Conservation (phyloP, 371 early-diverging fungal genomes). For the Entomophthora muscae region DNA sequence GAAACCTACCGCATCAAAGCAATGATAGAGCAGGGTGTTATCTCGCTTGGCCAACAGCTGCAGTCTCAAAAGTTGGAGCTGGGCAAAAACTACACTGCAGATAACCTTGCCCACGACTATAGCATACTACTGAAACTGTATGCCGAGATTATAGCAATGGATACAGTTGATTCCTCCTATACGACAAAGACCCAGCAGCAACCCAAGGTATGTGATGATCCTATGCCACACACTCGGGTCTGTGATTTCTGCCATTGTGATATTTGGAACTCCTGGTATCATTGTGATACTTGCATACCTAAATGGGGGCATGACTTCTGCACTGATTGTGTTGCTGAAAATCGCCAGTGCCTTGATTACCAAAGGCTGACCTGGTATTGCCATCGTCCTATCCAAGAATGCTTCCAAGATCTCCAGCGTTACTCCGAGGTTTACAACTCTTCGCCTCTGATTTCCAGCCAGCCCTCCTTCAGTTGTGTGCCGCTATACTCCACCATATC, state of each 20-base stretch:
- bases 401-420: background rate
- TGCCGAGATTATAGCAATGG: background rate
- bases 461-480: background rate
- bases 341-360: background rate
- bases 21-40: background rate
- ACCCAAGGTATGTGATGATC: background rate
- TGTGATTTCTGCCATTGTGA: conserved; percentile 18
- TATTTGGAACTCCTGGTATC: conserved; percentile 20
- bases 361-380: background rate
- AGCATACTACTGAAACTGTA: background rate
- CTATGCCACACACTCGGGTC: conserved; percentile 5
- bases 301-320: background rate
- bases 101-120: background rate
- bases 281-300: conserved; percentile 31
- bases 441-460: background rate
- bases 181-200: background rate
- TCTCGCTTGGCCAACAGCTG: background rate
- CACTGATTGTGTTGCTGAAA: background rate
- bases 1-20: conserved; percentile 1
- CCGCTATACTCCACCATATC: background rate
- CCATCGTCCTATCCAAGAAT: background rate
- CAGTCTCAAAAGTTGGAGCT: background rate
- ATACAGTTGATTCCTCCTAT: background rate
- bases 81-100: background rate
- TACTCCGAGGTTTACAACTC: background rate